These are phyloP conservation scores for Hyphodiscus sp. DNA, from an alignment of 2,329 filamentous ascomycete species.

Conservation along the genomic window DNA sequence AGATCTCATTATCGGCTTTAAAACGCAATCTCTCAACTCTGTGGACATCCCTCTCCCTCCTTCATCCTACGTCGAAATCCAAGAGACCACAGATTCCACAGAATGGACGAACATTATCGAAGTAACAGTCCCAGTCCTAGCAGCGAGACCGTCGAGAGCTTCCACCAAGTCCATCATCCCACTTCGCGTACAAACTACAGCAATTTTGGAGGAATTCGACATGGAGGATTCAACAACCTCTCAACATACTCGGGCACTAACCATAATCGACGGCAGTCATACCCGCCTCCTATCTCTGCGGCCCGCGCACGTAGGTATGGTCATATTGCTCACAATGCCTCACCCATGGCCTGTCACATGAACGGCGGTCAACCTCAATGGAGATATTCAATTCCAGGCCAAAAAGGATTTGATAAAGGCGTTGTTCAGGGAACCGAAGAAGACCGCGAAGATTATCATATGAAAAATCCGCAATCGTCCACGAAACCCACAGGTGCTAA, in stretches of 20 bases:
- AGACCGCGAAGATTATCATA: too few relatives aligned
- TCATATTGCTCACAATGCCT: background rate
- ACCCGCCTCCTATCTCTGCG: background rate
- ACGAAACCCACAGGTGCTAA: too few relatives aligned
- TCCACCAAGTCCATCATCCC: background rate
- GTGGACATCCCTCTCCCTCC: background rate
- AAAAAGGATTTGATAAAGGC: too few relatives aligned
- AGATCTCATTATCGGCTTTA: background rate
- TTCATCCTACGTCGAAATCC: background rate
- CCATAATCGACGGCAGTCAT: background rate
- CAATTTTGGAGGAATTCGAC: background rate
- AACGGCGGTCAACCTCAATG: background rate
- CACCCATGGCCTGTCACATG: background rate
- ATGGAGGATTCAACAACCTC: background rate
- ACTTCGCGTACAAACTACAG: background rate
- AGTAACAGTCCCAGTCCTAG: background rate
- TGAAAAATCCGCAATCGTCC: too few relatives aligned
- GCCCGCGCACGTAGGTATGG: background rate
- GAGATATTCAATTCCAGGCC: background rate
- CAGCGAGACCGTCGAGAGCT: background rate
- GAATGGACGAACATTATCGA: background rate
- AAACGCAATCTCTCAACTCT: background rate
- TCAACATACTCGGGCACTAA: background rate
- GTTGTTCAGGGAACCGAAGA: too few relatives aligned
- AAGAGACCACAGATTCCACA: background rate